Evolutionary conservation across 768 basidiomycete species (phyloP), one percentile per base, ranked within the genome.

Genomic region (Russula earlei): DNA sequence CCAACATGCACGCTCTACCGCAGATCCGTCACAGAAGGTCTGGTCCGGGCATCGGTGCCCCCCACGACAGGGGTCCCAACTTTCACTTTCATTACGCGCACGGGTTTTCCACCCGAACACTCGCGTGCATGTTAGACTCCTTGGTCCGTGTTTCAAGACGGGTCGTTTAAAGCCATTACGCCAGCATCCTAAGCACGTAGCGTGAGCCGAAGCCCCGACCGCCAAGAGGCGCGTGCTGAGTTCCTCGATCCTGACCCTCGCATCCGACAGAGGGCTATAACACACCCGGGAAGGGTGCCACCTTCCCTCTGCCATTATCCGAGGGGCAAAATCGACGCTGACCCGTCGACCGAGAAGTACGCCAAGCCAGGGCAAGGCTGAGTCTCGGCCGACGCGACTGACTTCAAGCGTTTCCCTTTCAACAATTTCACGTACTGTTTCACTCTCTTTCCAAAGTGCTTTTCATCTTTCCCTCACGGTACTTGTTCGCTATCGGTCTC

Each of bases 101-200:
- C 70, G 78, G 74, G 81, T 83, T 83, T 82, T 71, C 72, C 79
- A 79, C 81, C 81, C 80, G 75, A 82, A 83, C 76, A 85, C 83
- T 85, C 79, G 82, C 82, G 79, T 72, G 79, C 77, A 82, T 81
- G 84, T 83, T 85, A 81, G 82, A 84, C 83, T 85, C 82, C 83
- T 85, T 84, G 81, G 83, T 84, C 83, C 81, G 79, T 83, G 82
- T 84, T 83, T 83, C 82, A 84, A 83, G 82, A 84, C 80, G 80
- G 82, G 80, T 81, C 79, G 79, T 75, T 83, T 79, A 82, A 82
- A 79, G 80, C 81, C 80, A 83, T 83, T 82, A 79, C 74, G 80
- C 77, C 82, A 83, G 75, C 80, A 82, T 82, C 80, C 80, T 80
- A 78, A 79, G 77, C 78, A 77, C 74, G 76, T 67, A 36, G 71